Base-by-base conservation (phyloP, 2,329 filamentous ascomycete genomes). In the Claviceps pazoutovae region DNA sequence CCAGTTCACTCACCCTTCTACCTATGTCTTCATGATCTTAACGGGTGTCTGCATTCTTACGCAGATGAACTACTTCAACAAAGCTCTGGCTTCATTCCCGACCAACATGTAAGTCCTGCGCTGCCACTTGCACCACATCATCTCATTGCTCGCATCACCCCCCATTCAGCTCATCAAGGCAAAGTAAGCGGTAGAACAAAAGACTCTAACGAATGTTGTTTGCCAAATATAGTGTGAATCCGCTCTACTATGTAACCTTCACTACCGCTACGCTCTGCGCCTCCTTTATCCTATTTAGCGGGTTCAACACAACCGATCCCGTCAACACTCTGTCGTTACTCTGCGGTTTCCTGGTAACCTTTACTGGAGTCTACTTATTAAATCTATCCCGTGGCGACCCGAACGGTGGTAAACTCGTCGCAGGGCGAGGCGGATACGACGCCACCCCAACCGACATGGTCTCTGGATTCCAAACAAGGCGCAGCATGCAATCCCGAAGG, bases 41-140 rank as follows among this genome's bases (percentile, higher is more conserved):
- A 93, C 90, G 0, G 76, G 78, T 3, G 88, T 96, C 57, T 98
- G 93, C 73, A 97, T 98, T 64, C 68, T 98, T 59, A 96, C 90
- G 8, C 93, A 98, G 74, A 97, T 98, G 93, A 98, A 98, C 70
- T 98, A 98, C 70, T 95, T 98, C 71, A 98, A 98, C 76, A 98
- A 98, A 70, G 93, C 93, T 7, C 73, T 98, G 54, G 94, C 88
- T 68, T 89, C 94, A 62, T 98, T 97, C 70, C 91, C 88, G 34
- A 96, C 93, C 36, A 95, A 94, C 61, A 95, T 98, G 90, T 95
- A 78, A 66, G 86, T 46, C 74, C 23, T 45, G 23, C 16, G 17
- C 23, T 17, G 38, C 19, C 30, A 34, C 9, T 45, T 16, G 19
- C 42, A 21, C 26, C 34, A 1, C 30, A 30, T 37, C 21, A 37